Evolutionary conservation across 139 green algal species (phyloP), one percentile per base, ranked within the genome.

Genomic region (Astrephomene gubernaculifera): DNA sequence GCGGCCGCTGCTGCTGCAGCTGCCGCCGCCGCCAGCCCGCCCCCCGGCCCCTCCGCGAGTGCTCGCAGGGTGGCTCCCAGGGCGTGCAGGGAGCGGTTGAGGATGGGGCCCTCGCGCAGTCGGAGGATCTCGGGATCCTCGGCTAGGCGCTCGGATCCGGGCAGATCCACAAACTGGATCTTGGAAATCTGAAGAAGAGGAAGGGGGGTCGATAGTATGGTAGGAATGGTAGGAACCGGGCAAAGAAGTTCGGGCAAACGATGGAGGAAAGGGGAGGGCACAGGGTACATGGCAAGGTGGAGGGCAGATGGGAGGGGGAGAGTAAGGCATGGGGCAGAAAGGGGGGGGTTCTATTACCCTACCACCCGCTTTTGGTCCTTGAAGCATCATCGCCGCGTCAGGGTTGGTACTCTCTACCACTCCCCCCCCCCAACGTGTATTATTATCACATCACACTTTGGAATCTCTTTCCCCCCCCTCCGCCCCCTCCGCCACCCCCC

Each of bases 101-200:
- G 41, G 7, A 68, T n/a, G 24, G 79, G 79, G 17, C 79, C 79
- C 43, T 96, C 93, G 2, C 91, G 49, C 76, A 94, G 85, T 8
- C 90, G 82, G 65, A 96, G 86, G n/a, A 95, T 74, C 81, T 95
- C 93, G 6, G 93, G 92, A 60, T 96, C 93, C 87, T 93, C 92
- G 21, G 89, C 87, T 36, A 96, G 85, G 17, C 89, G 85, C 86
- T 96, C 93, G 54, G 92, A 81, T 5, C 93, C 93, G 31, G 93
- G 92, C 75, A 94, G 90, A 86, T 96, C 92, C 43, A 95, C 91
- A 85, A 96, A 93, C 44, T 72, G 60, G 41, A 83, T 43, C 41
- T 72, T 72, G 60, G 76, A 83, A 19, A 72, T 27, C 76, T 83
- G 74, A 0, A 31, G n/a, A n/a, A n/a, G n/a, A n/a, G n/a, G n/a